Evolutionary conservation across 768 basidiomycete species (phyloP).

Genomic region (Tephrocybe sp.): DNA sequence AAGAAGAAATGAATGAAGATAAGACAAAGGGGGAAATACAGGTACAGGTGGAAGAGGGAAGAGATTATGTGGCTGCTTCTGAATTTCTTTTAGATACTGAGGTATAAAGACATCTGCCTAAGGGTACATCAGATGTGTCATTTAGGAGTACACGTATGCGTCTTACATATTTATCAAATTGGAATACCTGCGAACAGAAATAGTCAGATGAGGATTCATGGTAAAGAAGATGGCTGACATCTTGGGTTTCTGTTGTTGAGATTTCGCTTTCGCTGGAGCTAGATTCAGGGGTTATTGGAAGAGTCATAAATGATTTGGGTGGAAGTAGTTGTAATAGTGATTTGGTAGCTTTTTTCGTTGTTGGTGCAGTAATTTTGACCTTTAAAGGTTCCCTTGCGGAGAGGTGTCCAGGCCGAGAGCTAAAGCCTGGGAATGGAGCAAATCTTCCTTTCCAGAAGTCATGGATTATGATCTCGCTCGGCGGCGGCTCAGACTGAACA

Average conservation of each 20-base stretch:
- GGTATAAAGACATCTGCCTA: slow-evolving; percentile 49
- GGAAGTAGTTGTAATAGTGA: slow-evolving; percentile 16
- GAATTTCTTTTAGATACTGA: slow-evolving; percentile 47
- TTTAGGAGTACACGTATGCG: not conserved
- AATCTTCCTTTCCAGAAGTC: slow-evolving; percentile 40
- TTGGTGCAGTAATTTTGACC: slow-evolving; percentile 16
- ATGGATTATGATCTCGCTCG: slow-evolving; percentile 20
- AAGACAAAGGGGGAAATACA: slow-evolving; percentile 38
- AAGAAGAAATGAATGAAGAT: slow-evolving; percentile 39
- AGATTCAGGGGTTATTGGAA: slow-evolving; percentile 9
- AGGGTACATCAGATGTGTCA: not conserved
- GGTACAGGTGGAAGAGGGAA: slow-evolving; percentile 38
- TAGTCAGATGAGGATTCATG: not conserved
- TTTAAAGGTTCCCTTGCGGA: slow-evolving; percentile 19
- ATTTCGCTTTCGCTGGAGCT: slow-evolving; percentile 2
- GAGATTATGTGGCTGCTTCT: slow-evolving; percentile 41
- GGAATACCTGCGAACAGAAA: slow-evolving; percentile 15
- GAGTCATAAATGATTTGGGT: slow-evolving; percentile 15
- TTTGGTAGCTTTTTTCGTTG: slow-evolving; percentile 7
- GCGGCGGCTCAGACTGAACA: not conserved
- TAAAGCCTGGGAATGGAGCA: slow-evolving; percentile 39
- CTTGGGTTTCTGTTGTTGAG: slow-evolving; percentile 2
- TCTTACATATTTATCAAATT: slow-evolving; percentile 46
- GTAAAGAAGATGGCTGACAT: slow-evolving; percentile 11
- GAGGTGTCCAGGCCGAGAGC: slow-evolving; percentile 31